phyloP scores from a whole-genome alignment of 2,329 filamentous ascomycete genomes.

The Geosmithia putterillii region DNA sequence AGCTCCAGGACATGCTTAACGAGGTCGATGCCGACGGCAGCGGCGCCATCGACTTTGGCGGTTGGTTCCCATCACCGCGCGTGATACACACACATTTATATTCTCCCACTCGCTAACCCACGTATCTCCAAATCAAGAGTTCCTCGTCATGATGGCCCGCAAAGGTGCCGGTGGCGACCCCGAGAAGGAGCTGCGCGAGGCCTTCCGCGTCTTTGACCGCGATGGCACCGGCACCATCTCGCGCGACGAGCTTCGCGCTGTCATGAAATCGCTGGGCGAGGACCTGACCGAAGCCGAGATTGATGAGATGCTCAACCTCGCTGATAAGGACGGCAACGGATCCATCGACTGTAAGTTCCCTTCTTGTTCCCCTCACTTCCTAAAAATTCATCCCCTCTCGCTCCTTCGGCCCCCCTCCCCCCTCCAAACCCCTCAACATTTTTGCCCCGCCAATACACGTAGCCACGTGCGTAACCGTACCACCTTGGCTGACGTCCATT shows the following conservation, averaged over 20 bases:
- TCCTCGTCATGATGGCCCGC: conserved; percentile 54
- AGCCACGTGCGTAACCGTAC: not conserved
- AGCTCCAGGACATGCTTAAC: conserved; percentile 55
- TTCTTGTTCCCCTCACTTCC: conserved; percentile 5
- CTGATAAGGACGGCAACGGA: conserved; percentile 52
- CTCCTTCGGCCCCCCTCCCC: not conserved
- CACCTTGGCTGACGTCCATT: not conserved
- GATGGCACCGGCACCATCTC: conserved; percentile 56
- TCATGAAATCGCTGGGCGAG: conserved; percentile 54
- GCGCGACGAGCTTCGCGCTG: conserved; percentile 46
- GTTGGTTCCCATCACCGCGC: conserved; percentile 16
- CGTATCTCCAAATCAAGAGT: conserved; percentile 28
- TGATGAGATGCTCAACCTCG: conserved; percentile 53
- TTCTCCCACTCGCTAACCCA: not conserved
- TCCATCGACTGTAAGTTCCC: conserved; percentile 45
- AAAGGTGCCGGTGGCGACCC: conserved; percentile 50
- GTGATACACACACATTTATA: not conserved
- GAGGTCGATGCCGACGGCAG: conserved; percentile 54
- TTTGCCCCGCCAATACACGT: not conserved
- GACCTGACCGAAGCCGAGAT: conserved; percentile 52
- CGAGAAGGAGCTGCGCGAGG: conserved; percentile 52
- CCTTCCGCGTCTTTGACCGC: conserved; percentile 51
- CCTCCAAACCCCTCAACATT: not conserved
- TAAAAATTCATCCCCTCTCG: not conserved
- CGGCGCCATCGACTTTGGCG: conserved; percentile 53